A percentile compares a stretch with the other conserved stretches of the same genome.
phyloP scores from a whole-genome alignment of 2,329 filamentous ascomycete genomes.

The Colletotrichum tanaceti region DNA sequence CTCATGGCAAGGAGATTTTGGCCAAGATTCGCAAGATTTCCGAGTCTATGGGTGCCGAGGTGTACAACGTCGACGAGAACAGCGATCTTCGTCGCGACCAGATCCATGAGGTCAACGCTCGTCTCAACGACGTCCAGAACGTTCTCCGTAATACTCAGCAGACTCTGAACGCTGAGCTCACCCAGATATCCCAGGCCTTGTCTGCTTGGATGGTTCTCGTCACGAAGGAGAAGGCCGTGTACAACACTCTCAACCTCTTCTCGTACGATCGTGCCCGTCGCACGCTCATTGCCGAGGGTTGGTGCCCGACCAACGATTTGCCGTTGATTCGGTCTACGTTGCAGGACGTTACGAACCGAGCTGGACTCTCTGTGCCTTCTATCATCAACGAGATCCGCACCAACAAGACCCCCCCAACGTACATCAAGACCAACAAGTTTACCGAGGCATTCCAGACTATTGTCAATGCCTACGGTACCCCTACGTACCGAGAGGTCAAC shows the following conservation, averaged over 20 bases:
- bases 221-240: slow-evolving; percentile 98
- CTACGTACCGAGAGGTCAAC: slow-evolving; percentile 97
- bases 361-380: slow-evolving; percentile 94
- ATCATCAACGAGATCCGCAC: slow-evolving; percentile 98
- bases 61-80: slow-evolving; percentile 98
- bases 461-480: slow-evolving; percentile 97
- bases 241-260: slow-evolving; percentile 94
- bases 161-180: slow-evolving; percentile 91
- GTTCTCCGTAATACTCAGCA: slow-evolving; percentile 95
- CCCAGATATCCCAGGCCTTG: slow-evolving; percentile 90
- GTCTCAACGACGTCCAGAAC: slow-evolving; percentile 89
- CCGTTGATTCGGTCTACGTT: slow-evolving; percentile 90
- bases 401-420: slow-evolving; percentile 97
- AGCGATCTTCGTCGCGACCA: slow-evolving; percentile 94
- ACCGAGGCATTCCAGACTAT: slow-evolving; percentile 99
- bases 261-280: slow-evolving; percentile 96
- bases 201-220: slow-evolving; percentile 98
- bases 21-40: slow-evolving; percentile 99
- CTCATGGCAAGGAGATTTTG: slow-evolving; percentile 97
- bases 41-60: slow-evolving; percentile 93
- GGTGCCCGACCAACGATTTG: slow-evolving; percentile 93
- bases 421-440: slow-evolving; percentile 98
- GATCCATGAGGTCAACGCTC: slow-evolving; percentile 96
- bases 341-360: slow-evolving; percentile 95
- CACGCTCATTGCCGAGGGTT: slow-evolving; percentile 96